Percentiles rank a stretch among this genome's conserved stretches.
Conservation (phyloP, 2,329 filamentous ascomycete genomes). For the Aciculosporium take region DNA sequence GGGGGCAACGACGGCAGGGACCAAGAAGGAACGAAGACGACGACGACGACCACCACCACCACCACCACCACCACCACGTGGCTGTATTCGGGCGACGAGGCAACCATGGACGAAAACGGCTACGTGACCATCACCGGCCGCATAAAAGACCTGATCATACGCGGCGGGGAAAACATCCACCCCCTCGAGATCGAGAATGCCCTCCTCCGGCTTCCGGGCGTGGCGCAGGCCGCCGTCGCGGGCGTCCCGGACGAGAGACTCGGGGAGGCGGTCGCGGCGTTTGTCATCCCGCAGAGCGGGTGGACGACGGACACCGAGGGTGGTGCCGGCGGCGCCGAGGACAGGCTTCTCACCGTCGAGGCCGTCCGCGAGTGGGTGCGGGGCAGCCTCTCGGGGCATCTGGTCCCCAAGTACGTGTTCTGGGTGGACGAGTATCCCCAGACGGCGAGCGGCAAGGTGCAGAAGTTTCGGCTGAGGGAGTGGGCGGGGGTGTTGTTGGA, state of each 20-base stretch:
- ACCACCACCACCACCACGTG: constrained; percentile 54
- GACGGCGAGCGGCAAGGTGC: constrained; percentile 92
- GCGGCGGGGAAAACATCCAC: constrained; percentile 91
- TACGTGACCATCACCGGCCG: constrained; percentile 81
- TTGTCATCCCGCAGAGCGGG: constrained; percentile 44
- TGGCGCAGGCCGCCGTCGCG: constrained; percentile 69
- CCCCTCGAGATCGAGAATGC: constrained; percentile 87
- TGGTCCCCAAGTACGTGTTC: constrained; percentile 84
- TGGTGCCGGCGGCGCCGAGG: constrained; percentile 12
- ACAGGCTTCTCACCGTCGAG: constrained; percentile 33
- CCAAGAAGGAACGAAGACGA: too few species aligned
- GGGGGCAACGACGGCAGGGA: too few species aligned
- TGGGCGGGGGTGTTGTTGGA: constrained; percentile 31
- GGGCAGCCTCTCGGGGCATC: constrained; percentile 51
- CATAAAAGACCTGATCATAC: constrained; percentile 92
- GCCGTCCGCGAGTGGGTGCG: constrained; percentile 60
- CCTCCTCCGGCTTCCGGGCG: constrained; percentile 54
- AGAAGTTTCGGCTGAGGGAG: constrained; percentile 77
- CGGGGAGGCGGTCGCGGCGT: constrained; percentile 78
- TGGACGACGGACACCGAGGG: constrained; percentile 15
- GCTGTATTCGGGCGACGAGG: constrained; percentile 93
- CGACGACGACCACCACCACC: too few species aligned
- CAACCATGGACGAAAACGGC: constrained; percentile 65
- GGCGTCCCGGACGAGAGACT: constrained; percentile 70
- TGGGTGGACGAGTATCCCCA: constrained; percentile 78